phyloP scores from a whole-genome alignment of 257 asterid genomes.

The Jaltomata sinuosa region DNA sequence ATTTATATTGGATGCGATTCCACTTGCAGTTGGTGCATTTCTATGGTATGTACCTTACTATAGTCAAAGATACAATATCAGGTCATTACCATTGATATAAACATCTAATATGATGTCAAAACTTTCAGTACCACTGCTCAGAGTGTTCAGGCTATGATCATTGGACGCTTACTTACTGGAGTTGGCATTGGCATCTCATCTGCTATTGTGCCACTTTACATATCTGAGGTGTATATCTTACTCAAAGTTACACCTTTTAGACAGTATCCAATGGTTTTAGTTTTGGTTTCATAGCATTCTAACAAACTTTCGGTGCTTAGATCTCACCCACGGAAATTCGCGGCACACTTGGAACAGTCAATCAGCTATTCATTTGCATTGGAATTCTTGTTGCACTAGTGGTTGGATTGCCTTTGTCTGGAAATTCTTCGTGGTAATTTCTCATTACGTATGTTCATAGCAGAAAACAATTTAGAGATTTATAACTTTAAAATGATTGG shows the following conservation, averaged over 20 bases:
- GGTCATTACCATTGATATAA: background rate
- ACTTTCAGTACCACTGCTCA: slow-evolving; percentile 65
- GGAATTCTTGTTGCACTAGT: slow-evolving; percentile 93
- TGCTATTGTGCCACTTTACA: slow-evolving; percentile 95
- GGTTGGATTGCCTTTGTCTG: slow-evolving; percentile 89
- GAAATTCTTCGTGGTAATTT: slow-evolving; percentile 77
- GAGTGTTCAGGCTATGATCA: slow-evolving; percentile 68
- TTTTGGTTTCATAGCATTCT: background rate
- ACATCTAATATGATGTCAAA: slow-evolving; percentile 6
- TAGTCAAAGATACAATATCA: background rate
- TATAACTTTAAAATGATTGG: background rate
- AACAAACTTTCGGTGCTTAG: slow-evolving; percentile 27
- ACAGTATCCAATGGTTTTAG: background rate
- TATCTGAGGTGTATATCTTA: slow-evolving; percentile 66
- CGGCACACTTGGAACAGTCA: slow-evolving; percentile 89
- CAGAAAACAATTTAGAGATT: background rate
- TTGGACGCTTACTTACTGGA: slow-evolving; percentile 86
- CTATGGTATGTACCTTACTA: slow-evolving; percentile 55
- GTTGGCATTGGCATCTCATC: slow-evolving; percentile 93
- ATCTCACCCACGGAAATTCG: slow-evolving; percentile 96
- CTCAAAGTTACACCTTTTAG: background rate
- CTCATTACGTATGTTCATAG: background rate
- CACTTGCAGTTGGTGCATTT: slow-evolving; percentile 76
- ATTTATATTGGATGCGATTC: slow-evolving; percentile 78
- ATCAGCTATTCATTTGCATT: slow-evolving; percentile 79